Evolutionary conservation across 768 basidiomycete species (phyloP), one percentile per base, ranked within the genome.

Genomic region (Amanita rubescens): DNA sequence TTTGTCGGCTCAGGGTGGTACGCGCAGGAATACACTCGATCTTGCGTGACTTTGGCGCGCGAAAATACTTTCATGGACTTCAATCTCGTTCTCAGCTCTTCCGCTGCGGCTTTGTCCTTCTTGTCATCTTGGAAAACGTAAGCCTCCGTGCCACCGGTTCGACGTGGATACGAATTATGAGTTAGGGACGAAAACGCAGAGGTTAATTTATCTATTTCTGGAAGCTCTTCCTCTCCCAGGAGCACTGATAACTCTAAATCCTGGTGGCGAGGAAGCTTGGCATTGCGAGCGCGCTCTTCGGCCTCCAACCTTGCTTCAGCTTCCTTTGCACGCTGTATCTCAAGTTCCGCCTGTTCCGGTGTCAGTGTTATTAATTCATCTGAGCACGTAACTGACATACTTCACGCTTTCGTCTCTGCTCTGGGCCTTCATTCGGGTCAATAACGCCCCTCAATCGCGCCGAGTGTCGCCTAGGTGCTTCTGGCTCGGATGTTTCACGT

Each of bases 1-100:
- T 87, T 90, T 11, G 82, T 78, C 17, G 75, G 72, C 58, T 89
- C 89, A 3, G 90, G 87, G 63, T 93, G 90, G 65, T 87, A 93
- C 12, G 80, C 81, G 30, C 86, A 83, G 57, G 84, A 83, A 60
- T 93, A 93, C 1, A 93, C 63, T 19, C 90, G 71, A 55, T 85
- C 76, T 57, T 80, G 72, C 1, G 85, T 90, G 7, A 92, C 89
- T 66, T 91, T 92, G 12, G 90, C 90, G 52, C 87, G 75, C 30
- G 87, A 79, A 1, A 87, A 74, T n/a, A 91, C 72, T 54, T 78
- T 80, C 63, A 92, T 61, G 30, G 70, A 67, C 53, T 75, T 63
- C 9, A 90, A 69, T 56, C 69, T 78, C 58, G 79, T 67, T 55
- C 75, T 76, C 55, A 93, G 63, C 46, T 77, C 77, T 14, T 71